Evolutionary conservation across 139 green algal genomes (phyloP).

Genomic region (Chlamydomonas sp.): DNA sequence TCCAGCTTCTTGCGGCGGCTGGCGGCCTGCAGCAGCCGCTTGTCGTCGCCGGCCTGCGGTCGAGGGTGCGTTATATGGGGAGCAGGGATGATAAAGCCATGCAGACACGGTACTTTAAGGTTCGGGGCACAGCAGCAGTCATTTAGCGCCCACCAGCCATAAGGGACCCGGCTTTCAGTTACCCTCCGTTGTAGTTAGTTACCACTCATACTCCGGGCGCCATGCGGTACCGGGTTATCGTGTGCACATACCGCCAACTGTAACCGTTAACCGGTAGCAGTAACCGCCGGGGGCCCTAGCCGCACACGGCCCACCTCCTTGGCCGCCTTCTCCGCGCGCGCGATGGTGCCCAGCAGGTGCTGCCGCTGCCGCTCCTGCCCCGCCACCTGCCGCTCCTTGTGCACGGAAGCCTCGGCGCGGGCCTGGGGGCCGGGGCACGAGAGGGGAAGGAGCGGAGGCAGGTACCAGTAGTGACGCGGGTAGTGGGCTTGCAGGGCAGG

Average conservation of each 20-base stretch:
- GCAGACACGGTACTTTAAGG: background rate
- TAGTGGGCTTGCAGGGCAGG: background rate
- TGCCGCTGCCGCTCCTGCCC: slow-evolving; percentile 56
- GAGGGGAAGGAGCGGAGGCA: too few relatives aligned
- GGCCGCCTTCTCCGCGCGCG: slow-evolving; percentile 30
- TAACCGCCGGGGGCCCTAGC: background rate
- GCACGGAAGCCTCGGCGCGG: slow-evolving; percentile 36
- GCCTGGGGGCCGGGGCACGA: slow-evolving; percentile 10
- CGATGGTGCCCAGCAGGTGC: slow-evolving; percentile 42
- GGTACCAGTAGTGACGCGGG: background rate
- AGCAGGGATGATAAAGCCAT: background rate
- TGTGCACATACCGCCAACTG: too few relatives aligned
- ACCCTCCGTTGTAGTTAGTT: too few relatives aligned
- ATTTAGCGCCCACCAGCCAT: too few relatives aligned
- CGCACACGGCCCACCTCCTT: slow-evolving; percentile 13
- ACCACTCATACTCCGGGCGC: too few relatives aligned
- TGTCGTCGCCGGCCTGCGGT: slow-evolving; percentile 64
- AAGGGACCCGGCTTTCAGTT: too few relatives aligned
- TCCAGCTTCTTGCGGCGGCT: slow-evolving; percentile 68
- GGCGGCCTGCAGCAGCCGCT: slow-evolving; percentile 70
- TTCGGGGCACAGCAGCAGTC: background rate
- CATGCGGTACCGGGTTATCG: too few relatives aligned
- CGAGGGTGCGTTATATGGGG: background rate
- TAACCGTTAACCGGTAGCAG: background rate
- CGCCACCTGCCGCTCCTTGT: slow-evolving; percentile 59